Evolutionary conservation across 768 basidiomycete genomes (phyloP).

Genomic region (Tephrocybe sp.): DNA sequence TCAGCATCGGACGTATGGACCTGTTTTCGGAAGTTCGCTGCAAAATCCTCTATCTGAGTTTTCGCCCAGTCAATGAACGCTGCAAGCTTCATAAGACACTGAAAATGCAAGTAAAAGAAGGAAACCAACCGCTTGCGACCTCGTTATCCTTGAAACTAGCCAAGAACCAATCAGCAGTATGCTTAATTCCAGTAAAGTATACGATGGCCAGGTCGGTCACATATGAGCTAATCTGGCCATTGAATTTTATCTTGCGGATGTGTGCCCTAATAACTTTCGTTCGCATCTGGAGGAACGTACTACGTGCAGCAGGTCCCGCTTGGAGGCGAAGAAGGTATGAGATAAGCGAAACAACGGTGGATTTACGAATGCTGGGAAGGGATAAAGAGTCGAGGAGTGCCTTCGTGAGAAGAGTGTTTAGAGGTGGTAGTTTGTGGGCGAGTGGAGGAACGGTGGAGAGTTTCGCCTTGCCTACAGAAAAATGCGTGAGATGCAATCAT

Average conservation of each 20-base stretch:
- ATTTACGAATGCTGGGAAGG: conserved; percentile 73
- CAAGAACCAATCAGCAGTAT: conserved; percentile 97
- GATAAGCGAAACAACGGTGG: conserved; percentile 67
- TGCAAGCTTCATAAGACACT: conserved; percentile 26
- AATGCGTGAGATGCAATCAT: not conserved
- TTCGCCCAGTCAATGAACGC: conserved; percentile 96
- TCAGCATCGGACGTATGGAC: conserved; percentile 85
- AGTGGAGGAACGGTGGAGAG: conserved; percentile 51
- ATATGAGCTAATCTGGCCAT: conserved; percentile 84
- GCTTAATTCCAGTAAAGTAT: conserved; percentile 91
- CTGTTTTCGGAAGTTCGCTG: conserved; percentile 84
- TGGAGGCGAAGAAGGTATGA: conserved; percentile 71
- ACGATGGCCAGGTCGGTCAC: conserved; percentile 86
- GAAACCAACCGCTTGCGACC: conserved; percentile 81
- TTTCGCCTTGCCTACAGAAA: conserved; percentile 56
- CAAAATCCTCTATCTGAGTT: conserved; percentile 78
- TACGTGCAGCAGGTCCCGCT: conserved; percentile 74
- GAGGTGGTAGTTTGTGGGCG: conserved; percentile 56
- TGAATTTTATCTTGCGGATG: conserved; percentile 85
- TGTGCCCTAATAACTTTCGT: conserved; percentile 70
- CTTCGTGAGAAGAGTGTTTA: conserved; percentile 65
- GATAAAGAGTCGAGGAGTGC: conserved; percentile 75
- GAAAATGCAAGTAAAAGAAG: not conserved
- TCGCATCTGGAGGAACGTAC: conserved; percentile 79
- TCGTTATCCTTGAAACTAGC: conserved; percentile 95